Conservation (phyloP, 2,329 filamentous ascomycete species). For the Scedosporium dehoogii region DNA sequence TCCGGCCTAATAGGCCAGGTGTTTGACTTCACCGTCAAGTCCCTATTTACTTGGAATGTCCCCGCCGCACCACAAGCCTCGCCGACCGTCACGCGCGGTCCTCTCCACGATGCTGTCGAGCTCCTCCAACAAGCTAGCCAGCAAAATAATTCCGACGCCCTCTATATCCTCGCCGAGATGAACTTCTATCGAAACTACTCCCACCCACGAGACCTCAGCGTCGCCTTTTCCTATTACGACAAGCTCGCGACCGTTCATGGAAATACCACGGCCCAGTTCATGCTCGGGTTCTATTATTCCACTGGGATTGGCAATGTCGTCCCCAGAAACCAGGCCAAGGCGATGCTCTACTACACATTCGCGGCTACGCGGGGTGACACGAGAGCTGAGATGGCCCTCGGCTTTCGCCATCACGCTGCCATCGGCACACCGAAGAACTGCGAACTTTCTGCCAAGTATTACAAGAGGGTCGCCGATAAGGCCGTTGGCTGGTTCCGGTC, state of each 20-base stretch:
- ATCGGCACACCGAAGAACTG: conserved; percentile 82
- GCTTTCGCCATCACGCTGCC: conserved; percentile 73
- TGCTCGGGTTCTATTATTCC: conserved; percentile 92
- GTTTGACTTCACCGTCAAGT: conserved; percentile 34
- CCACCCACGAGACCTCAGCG: conserved; percentile 69
- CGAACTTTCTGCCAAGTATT: conserved; percentile 75
- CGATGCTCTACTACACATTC: conserved; percentile 88
- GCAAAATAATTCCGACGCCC: conserved; percentile 65
- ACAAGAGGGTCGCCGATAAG: conserved; percentile 89
- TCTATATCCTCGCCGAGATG: conserved; percentile 84
- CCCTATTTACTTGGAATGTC: conserved; percentile 39
- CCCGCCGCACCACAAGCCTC: conserved; percentile 32
- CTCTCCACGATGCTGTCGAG: conserved; percentile 39
- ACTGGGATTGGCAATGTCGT: conserved; percentile 80
- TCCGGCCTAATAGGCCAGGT: conserved; percentile 31
- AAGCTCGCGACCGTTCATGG: conserved; percentile 66
- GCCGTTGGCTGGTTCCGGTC: conserved; percentile 80
- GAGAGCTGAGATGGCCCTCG: conserved; percentile 86
- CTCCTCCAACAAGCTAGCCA: conserved; percentile 42
- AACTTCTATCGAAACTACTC: conserved; percentile 96
- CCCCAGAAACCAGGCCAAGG: conserved; percentile 78
- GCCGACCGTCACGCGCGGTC: conserved; percentile 26
- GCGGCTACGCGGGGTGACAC: conserved; percentile 77
- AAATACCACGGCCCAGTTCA: conserved; percentile 88
- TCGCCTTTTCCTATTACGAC: conserved; percentile 74